These are phyloP conservation scores for Mollisiaceae sp. DNA, from an alignment of 2,329 filamentous ascomycete genomes.

Conservation along the genomic window DNA sequence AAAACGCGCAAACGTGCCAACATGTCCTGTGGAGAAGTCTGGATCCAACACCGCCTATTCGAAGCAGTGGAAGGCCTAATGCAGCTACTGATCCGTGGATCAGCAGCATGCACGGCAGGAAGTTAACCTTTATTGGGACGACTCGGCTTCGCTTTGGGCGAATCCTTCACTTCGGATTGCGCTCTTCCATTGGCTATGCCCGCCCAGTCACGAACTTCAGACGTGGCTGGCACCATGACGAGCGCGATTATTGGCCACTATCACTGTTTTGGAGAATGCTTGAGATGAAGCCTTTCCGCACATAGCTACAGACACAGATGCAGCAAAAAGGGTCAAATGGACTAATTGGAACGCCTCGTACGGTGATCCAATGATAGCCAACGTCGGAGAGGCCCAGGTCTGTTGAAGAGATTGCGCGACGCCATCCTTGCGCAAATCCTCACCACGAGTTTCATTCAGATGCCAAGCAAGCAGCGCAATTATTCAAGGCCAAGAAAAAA, in stretches of 20 bases:
- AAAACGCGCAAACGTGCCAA: not conserved
- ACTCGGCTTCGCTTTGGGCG: not conserved
- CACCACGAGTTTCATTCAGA: not conserved
- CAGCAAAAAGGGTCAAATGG: not conserved
- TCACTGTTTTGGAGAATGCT: not conserved
- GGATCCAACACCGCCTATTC: conserved; percentile 2
- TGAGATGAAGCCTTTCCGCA: conserved; percentile 1
- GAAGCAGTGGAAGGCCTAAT: no score
- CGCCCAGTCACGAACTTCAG: not conserved
- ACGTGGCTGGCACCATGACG: conserved; percentile 1
- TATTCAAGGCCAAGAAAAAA: not conserved
- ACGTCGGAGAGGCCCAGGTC: not conserved
- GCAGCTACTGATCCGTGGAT: not conserved
- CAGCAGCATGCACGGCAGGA: conserved; percentile 1
- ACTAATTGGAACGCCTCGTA: not conserved
- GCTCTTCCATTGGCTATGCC: not conserved
- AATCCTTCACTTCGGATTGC: not conserved
- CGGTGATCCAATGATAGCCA: not conserved
- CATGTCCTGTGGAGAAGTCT: not conserved
- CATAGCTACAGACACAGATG: not conserved
- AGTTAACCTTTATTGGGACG: conserved; percentile 5
- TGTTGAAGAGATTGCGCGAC: not conserved
- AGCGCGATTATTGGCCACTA: not conserved
- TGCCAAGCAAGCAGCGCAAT: not conserved
- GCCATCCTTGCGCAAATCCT: not conserved